Base-by-base conservation (phyloP, 257 asterid genomes). In the Knoxia roxburghii region DNA sequence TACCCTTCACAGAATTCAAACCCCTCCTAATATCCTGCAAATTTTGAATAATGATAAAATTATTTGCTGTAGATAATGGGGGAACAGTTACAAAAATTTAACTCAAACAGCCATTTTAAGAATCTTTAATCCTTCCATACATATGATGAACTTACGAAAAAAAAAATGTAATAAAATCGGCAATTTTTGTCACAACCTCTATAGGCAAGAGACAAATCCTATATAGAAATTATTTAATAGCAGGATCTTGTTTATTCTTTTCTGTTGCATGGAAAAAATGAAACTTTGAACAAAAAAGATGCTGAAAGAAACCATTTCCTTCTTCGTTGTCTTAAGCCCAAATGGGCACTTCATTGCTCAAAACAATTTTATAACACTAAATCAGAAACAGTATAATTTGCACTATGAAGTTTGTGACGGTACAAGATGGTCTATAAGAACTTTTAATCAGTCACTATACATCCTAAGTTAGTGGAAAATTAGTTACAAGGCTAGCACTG, bases 21-120 rank as follows among this genome's bases (percentile, higher is more conserved):
- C 99, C 99, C 87, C 97, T 85, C 79, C 99, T 85, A 67, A 94
- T 94, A 79, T 94, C 99, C 99, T 94, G 84, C 69, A 64, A 70
- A 75, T 43, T 76, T 32, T 43, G 54, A 35, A 50, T 10, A 72
- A 27, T 52, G 39, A 55, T 24, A 66, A 69, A 37, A 18, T 12
- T 37, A 58, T 32, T 32, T 32, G 20, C 39, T 30, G 21, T 12
- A 61, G n/a, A n/a, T 9, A 40, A 2, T 61, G 14, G 13, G 7
- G 26, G 43, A 33, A 15, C 43, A 45, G n/a, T 20, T 39, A 41
- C 21, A 63, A 14, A 18, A 17, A 64, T 59, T 46, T n/a, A 48
- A 5, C 7, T 6, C 15, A 7, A 24, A 21, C 32, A 39, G 55
- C 43, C 26, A 32, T 14, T 1, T 2, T 26, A 24, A 43, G 30